Percentiles rank a stretch among this genome's conserved stretches.
Conservation (phyloP, 768 basidiomycete species). For the Lactarius quietus region DNA sequence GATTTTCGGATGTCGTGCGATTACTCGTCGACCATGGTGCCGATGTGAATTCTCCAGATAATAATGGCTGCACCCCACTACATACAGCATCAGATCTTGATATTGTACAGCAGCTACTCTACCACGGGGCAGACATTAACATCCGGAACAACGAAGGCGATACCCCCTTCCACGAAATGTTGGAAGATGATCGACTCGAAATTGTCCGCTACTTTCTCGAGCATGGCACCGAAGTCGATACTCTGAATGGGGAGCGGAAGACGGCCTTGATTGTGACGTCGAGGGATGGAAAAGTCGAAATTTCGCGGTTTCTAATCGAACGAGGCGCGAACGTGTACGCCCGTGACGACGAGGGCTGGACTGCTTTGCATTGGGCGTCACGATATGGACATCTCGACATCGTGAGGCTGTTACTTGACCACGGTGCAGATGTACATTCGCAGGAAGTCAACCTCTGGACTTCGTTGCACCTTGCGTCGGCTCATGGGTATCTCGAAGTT, state of each 20-base stretch:
- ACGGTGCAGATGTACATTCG: not conserved
- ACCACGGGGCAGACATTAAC: not conserved
- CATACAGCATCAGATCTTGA: too few species aligned
- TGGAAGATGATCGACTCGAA: not conserved
- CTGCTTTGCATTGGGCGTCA: not conserved
- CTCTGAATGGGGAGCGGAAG: not conserved
- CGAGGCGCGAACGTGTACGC: not conserved
- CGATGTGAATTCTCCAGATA: too few species aligned
- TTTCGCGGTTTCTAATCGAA: not conserved
- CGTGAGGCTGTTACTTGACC: not conserved
- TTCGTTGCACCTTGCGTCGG: not conserved
- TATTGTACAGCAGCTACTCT: too few species aligned
- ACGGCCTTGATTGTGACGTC: not conserved
- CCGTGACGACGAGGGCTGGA: not conserved
- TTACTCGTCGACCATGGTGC: too few species aligned
- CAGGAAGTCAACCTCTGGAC: not conserved
- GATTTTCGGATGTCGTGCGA: not conserved
- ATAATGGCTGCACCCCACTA: too few species aligned
- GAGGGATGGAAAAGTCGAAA: not conserved
- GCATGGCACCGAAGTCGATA: not conserved
- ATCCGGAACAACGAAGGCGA: not conserved
- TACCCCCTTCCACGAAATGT: not conserved
- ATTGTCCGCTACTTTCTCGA: not conserved
- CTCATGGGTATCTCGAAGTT: not conserved
- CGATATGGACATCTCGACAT: not conserved